These are phyloP conservation scores for Coemansia sp. DNA, from an alignment of 192 early-diverging fungal genomes.

Conservation along the genomic window DNA sequence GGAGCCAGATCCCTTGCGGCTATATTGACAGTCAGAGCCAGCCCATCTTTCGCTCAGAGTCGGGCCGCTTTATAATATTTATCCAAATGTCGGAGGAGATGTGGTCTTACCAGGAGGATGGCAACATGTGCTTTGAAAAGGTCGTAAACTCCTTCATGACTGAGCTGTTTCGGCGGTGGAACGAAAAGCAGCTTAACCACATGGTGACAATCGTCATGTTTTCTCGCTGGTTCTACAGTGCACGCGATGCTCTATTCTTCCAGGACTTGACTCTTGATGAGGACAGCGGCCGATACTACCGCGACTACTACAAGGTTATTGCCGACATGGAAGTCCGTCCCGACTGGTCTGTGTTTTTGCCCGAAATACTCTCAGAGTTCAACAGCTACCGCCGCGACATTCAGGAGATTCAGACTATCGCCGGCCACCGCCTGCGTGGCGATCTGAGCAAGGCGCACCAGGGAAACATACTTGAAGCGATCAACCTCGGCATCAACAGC, in stretches of 20 bases:
- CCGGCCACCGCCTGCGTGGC: conserved; percentile 61
- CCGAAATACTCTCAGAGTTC: conserved; percentile 48
- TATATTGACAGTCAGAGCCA: conserved; percentile 79
- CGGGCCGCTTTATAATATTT: conserved; percentile 92
- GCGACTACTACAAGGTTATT: conserved; percentile 95
- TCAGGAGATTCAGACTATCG: conserved; percentile 36
- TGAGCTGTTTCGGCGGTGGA: conserved; percentile 87
- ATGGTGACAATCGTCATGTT: conserved; percentile 96
- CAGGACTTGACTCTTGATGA: conserved; percentile 52
- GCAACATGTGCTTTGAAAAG: conserved; percentile 93
- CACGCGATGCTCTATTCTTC: conserved; percentile 48
- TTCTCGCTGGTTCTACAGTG: conserved; percentile 80
- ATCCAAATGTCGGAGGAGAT: conserved; percentile 97
- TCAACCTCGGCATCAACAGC: conserved; percentile 95
- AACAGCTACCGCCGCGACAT: conserved; percentile 50
- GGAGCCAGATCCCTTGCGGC: conserved; percentile 67
- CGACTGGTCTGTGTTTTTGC: conserved; percentile 61
- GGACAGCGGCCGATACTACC: conserved; percentile 66
- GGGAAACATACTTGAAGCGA: conserved; percentile 94
- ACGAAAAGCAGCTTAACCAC: conserved; percentile 79
- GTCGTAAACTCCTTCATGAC: conserved; percentile 87
- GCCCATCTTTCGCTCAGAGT: conserved; percentile 89
- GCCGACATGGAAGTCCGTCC: conserved; percentile 78
- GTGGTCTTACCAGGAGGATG: conserved; percentile 98
- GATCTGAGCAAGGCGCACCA: conserved; percentile 81